These are phyloP conservation scores for Cytospora paraplurivora DNA, from an alignment of 2,329 filamentous ascomycete genomes.

Conservation along the genomic window DNA sequence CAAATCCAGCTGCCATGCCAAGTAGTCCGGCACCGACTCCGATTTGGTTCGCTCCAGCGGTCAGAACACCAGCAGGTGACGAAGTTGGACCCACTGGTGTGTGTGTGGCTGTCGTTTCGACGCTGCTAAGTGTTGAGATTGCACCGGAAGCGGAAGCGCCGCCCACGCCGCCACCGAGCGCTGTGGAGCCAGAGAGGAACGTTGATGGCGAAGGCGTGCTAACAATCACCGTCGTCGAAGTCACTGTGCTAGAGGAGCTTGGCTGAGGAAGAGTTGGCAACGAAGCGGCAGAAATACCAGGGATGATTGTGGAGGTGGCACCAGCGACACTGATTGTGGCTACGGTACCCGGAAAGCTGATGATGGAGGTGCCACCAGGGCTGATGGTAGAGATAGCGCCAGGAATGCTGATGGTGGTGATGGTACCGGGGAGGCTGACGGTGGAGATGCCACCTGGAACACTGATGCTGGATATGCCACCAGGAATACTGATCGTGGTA, in stretches of 20 bases:
- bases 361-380: background rate
- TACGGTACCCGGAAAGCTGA: background rate
- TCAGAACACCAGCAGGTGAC: constrained; percentile 35
- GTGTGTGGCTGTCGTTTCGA: constrained; percentile 31
- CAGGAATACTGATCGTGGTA: background rate
- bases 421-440: background rate
- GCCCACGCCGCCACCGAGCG: constrained; percentile 16
- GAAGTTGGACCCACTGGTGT: constrained; percentile 35
- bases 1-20: constrained; percentile 41
- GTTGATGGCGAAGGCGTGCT: constrained; percentile 31
- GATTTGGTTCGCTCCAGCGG: constrained; percentile 42
- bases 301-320: constrained; percentile 9
- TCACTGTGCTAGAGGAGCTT: constrained; percentile 25
- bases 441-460: constrained; percentile 14
- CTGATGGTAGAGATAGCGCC: background rate
- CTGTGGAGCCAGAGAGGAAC: constrained; percentile 28
- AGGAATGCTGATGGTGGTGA: no score
- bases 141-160: background rate
- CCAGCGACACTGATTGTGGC: background rate
- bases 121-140: constrained; percentile 8
- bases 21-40: constrained; percentile 42
- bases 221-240: constrained; percentile 28
- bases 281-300: background rate
- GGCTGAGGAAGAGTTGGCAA: constrained; percentile 23
- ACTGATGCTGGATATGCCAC: constrained; percentile 10